phyloP scores from a whole-genome alignment of 768 basidiomycete genomes.

The Suillus plorans region DNA sequence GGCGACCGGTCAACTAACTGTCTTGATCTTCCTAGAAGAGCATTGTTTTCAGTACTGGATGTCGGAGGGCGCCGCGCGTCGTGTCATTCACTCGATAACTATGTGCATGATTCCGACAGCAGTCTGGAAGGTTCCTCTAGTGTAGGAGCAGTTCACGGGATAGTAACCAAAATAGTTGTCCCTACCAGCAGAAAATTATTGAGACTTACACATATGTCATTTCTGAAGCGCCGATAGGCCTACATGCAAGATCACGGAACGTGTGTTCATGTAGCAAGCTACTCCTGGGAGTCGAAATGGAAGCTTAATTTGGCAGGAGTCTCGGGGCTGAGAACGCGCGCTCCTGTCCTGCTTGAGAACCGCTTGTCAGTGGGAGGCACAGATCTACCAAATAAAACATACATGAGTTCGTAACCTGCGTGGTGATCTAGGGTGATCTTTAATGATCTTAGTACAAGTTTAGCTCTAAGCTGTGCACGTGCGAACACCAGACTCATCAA shows the following conservation, averaged over 20 bases:
- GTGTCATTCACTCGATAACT: neutral
- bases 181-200: neutral
- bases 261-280: slow-evolving; percentile 2
- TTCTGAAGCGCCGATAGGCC: slow-evolving; percentile 15
- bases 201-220: slow-evolving; percentile 17
- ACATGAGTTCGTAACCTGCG: neutral
- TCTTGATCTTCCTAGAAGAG: slow-evolving; percentile 3
- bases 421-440: neutral
- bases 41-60: neutral
- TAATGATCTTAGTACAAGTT: neutral
- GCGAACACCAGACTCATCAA: neutral
- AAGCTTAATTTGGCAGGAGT: neutral
- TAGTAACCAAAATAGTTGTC: slow-evolving; percentile 14
- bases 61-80: neutral
- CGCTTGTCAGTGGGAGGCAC: neutral
- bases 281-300: slow-evolving; percentile 10
- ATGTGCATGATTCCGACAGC: slow-evolving; percentile 12
- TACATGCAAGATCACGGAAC: neutral
- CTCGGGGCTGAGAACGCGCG: slow-evolving; percentile 14
- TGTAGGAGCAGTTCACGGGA: slow-evolving; percentile 10
- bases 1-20: neutral
- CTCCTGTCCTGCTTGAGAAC: slow-evolving; percentile 16
- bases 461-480: neutral
- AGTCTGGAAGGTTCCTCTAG: neutral
- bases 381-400: neutral